Evolutionary conservation across 2,329 filamentous ascomycete genomes (phyloP), one percentile per base, ranked within the genome.

Genomic region (Trichoderma sp.): DNA sequence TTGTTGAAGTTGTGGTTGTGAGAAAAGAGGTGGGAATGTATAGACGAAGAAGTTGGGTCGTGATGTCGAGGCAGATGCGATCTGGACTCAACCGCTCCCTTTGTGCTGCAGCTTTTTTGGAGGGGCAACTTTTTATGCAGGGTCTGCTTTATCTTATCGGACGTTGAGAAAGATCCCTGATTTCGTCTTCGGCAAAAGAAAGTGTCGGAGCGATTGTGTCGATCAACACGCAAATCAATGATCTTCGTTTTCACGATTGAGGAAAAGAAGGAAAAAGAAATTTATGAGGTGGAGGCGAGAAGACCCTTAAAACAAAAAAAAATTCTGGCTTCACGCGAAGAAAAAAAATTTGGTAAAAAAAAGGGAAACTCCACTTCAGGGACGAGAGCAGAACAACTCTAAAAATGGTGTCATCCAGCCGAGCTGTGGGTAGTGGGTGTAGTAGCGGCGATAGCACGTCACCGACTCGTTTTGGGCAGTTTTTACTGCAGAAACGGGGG

Each of bases 341-440:
- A 55, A 61, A 27, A 62, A 59, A 33, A 47, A 67, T 47, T 35
- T 11, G 21, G 13, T 40, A n/a, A 62, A 62, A 43, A 59, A 56
- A 37, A 52, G 21, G 56, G 47, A 58, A 56, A 33, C 67, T 66
- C 67, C 60, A 70, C 70, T 67, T 66, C 61, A 70, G 62, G 70
- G 49, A 66, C 61, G 31, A 68, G 55, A 59, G 57, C 62, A 59
- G 52, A 57, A 24, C 70, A 70, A 71, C 68, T 71, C 68, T 71
- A 68, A 72, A 64, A 61, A 72, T 72, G 72, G 72, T 72, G 72
- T 72, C 69, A 72, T 72, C 19, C 70, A 53, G 69, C 70, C 58
- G 40, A 52, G 47, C 24, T 29, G 62, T 69, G 68, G 35, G 33
- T 53, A 67, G 59, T 59, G 52, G n/a, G 21, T 56, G 27, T 53